Evolutionary conservation across 257 asterid genomes (phyloP).

Genomic region (Parsonsia alboflavescens): DNA sequence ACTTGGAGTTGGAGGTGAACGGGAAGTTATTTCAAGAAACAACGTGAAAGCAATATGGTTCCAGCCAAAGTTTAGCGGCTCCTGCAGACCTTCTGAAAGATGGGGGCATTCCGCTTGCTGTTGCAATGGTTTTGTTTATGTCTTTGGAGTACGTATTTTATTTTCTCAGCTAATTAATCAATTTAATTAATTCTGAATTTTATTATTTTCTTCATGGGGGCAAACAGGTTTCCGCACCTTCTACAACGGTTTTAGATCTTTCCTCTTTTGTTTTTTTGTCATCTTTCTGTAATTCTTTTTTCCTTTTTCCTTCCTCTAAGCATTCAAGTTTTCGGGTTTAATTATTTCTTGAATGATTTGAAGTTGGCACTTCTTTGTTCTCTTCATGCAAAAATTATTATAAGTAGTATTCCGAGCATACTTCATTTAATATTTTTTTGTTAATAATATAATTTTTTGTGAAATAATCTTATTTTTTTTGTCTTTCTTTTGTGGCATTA

Average conservation of each 20-base stretch:
- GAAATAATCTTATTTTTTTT: background rate
- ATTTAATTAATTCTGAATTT: background rate
- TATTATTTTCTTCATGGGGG: conserved; percentile 11
- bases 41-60: conserved; percentile 59
- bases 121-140: conserved; percentile 64
- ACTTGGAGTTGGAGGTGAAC: conserved; percentile 35
- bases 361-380: background rate
- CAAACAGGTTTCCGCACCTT: conserved; percentile 21
- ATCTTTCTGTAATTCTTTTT: background rate
- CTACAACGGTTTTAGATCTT: conserved; percentile 16
- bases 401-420: no score
- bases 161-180: background rate
- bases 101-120: conserved; percentile 97
- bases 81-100: conserved; percentile 73
- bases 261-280: conserved; percentile 12
- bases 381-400: conserved; percentile 4
- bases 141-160: conserved; percentile 61
- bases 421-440: no score
- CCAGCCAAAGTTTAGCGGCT: conserved; percentile 63
- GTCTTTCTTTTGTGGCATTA: no score
- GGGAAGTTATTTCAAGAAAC: conserved; percentile 23
- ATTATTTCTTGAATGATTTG: conserved; percentile 8
- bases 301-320: no score
- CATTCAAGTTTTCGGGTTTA: background rate
- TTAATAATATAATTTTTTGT: background rate